Percentiles rank a stretch among this genome's conserved stretches.
These are phyloP conservation scores for Cadophora malorum DNA, from an alignment of 2,329 filamentous ascomycete genomes.

Conservation along the genomic window DNA sequence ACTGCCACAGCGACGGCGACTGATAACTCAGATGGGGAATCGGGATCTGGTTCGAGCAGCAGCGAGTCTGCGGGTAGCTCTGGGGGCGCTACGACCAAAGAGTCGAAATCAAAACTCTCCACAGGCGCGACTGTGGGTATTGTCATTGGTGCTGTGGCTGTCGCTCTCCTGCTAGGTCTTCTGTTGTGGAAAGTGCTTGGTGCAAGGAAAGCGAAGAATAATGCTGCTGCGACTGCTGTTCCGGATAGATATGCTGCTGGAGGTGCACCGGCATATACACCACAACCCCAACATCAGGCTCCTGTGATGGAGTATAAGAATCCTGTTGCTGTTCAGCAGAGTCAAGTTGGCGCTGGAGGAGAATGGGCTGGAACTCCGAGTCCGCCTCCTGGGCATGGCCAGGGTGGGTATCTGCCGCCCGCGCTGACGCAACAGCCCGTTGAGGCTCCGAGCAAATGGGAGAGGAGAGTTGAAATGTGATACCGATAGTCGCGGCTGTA, in stretches of 20 bases:
- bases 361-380: not conserved
- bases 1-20: not conserved
- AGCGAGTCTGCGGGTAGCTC: slow-evolving; percentile 2
- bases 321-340: slow-evolving; percentile 14
- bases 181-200: slow-evolving; percentile 10
- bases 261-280: slow-evolving; percentile 17
- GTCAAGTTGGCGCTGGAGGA: not conserved
- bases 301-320: slow-evolving; percentile 23
- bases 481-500: not conserved
- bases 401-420: slow-evolving; percentile 21
- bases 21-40: not conserved
- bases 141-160: slow-evolving; percentile 1
- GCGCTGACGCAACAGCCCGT: slow-evolving; percentile 8
- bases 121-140: slow-evolving; percentile 20
- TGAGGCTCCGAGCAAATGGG: slow-evolving; percentile 23
- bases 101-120: not conserved
- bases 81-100: not conserved
- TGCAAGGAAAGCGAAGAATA: not conserved
- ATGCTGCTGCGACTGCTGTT: not conserved
- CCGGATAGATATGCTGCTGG: not conserved
- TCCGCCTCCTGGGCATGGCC: not conserved
- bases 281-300: not conserved
- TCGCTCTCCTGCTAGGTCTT: not conserved
- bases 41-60: not conserved
- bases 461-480: slow-evolving; percentile 20